phyloP scores from a whole-genome alignment of 768 basidiomycete species.

The Tubosaeta sp. region DNA sequence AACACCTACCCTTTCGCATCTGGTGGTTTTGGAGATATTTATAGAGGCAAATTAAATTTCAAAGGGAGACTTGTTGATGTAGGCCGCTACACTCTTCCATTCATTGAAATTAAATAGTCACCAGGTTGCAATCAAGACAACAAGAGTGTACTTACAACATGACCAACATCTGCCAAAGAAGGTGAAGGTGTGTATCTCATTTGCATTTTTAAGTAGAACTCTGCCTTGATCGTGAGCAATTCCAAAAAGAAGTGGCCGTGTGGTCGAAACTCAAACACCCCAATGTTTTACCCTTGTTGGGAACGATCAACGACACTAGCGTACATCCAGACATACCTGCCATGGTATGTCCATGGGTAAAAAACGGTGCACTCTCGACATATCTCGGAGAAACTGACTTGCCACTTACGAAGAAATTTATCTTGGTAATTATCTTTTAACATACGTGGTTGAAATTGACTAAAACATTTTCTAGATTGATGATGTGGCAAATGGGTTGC shows the following conservation, averaged over 20 bases:
- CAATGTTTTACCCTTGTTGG: neutral
- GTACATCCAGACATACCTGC: neutral
- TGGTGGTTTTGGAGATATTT: neutral
- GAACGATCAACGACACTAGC: neutral
- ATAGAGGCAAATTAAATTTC: neutral
- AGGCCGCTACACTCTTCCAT: neutral
- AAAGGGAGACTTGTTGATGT: neutral
- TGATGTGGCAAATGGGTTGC: neutral
- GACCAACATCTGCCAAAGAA: neutral
- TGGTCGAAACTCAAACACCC: neutral
- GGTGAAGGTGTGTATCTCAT: too few relatives aligned
- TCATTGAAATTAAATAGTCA: neutral
- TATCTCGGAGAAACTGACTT: neutral
- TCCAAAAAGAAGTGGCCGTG: neutral
- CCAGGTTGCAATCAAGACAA: neutral
- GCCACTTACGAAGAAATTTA: neutral
- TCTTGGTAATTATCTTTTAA: neutral
- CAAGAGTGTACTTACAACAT: neutral
- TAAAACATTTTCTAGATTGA: neutral
- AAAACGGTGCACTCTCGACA: neutral
- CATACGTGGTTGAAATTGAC: neutral
- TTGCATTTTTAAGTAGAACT: too few relatives aligned
- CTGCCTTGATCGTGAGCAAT: too few relatives aligned
- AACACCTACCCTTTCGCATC: neutral
- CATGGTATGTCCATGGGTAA: constrained; percentile 1